These are phyloP conservation scores for Macrolepiota albuminosa DNA, from an alignment of 768 basidiomycete genomes.

Conservation along the genomic window DNA sequence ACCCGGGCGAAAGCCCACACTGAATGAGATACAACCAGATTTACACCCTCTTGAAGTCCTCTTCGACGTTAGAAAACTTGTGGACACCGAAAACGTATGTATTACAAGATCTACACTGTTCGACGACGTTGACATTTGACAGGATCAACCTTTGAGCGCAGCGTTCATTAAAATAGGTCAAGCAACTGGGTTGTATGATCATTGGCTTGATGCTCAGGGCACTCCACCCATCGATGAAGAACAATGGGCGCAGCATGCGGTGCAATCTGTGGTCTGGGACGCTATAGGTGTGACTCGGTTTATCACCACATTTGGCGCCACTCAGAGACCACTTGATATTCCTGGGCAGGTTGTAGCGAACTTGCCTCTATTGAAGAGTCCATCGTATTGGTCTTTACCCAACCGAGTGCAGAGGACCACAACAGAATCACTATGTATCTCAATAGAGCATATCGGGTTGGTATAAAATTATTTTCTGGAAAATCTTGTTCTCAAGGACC, in stretches of 20 bases:
- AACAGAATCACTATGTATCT: constrained; percentile 55
- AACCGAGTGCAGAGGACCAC: constrained; percentile 52
- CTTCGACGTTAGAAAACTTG: constrained; percentile 72
- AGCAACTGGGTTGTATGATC: constrained; percentile 64
- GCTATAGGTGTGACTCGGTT: constrained; percentile 46
- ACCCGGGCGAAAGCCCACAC: constrained; percentile 39
- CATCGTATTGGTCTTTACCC: constrained; percentile 64
- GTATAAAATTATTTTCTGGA: not conserved
- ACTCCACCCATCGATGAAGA: constrained; percentile 47
- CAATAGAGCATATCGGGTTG: constrained; percentile 67
- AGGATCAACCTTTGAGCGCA: constrained; percentile 70
- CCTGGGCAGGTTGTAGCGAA: constrained; percentile 54
- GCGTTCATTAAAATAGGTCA: constrained; percentile 67
- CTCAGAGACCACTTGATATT: not conserved
- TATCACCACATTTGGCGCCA: not conserved
- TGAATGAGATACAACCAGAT: constrained; percentile 75
- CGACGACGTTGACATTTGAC: not conserved
- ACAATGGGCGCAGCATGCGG: constrained; percentile 69
- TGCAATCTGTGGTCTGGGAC: constrained; percentile 71
- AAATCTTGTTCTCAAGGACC: not conserved
- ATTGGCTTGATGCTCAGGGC: constrained; percentile 60
- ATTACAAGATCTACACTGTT: not conserved
- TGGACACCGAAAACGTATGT: constrained; percentile 58
- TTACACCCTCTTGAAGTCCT: constrained; percentile 74
- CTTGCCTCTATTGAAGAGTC: constrained; percentile 66